phyloP scores from a whole-genome alignment of 2,329 filamentous ascomycete genomes.

The Cladosporium phlei region DNA sequence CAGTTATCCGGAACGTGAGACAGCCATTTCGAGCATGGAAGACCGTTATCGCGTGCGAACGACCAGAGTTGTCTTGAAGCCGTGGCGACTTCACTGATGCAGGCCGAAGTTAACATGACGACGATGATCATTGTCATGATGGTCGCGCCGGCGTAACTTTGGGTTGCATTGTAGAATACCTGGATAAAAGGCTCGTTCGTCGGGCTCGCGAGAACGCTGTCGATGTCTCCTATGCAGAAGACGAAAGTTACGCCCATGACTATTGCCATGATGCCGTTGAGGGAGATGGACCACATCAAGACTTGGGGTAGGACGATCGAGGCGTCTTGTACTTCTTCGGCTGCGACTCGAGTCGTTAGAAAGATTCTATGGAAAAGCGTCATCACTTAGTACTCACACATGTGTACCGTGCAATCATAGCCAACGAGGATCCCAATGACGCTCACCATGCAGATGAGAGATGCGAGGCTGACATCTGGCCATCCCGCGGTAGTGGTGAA shows the following conservation, averaged over 20 bases:
- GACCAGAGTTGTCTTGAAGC: slow-evolving; percentile 36
- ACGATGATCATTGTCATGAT: slow-evolving; percentile 32
- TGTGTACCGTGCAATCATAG: slow-evolving; percentile 24
- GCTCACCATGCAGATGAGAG: slow-evolving; percentile 40
- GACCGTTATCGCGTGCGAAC: slow-evolving; percentile 37
- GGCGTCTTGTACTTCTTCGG: slow-evolving; percentile 27
- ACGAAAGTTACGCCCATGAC: slow-evolving; percentile 30
- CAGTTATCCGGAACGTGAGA: slow-evolving; percentile 21
- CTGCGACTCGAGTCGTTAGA: slow-evolving; percentile 8
- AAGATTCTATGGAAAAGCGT: not conserved
- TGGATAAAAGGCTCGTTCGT: slow-evolving; percentile 31
- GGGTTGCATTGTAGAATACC: slow-evolving; percentile 34
- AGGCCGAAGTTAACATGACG: slow-evolving; percentile 28
- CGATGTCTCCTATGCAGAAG: slow-evolving; percentile 32
- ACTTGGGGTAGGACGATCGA: slow-evolving; percentile 20
- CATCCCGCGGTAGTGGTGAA: slow-evolving; percentile 48
- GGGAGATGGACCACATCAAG: slow-evolving; percentile 18
- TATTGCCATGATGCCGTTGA: slow-evolving; percentile 21
- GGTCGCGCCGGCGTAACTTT: slow-evolving; percentile 29
- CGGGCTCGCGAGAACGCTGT: slow-evolving; percentile 20
- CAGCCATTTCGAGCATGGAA: slow-evolving; percentile 24
- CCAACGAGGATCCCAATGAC: slow-evolving; percentile 18
- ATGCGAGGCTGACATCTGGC: slow-evolving; percentile 40
- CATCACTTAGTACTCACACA: slow-evolving; percentile 17
- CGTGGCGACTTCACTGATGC: slow-evolving; percentile 35